Evolutionary conservation across 768 basidiomycete genomes (phyloP).

Genomic region (Dictyophora rubrovolvata): DNA sequence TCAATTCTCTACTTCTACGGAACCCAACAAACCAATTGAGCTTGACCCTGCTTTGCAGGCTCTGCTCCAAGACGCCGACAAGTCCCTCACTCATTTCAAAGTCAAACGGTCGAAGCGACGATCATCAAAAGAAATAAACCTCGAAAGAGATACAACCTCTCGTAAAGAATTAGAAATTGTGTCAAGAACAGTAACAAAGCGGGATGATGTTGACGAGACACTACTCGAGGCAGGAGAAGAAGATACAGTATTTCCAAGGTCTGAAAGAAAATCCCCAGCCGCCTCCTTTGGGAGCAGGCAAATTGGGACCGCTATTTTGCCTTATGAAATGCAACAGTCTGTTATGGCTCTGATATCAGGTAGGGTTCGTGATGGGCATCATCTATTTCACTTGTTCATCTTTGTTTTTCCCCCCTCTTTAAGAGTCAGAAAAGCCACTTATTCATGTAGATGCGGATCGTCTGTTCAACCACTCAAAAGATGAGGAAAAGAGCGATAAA

Average conservation of each 20-base stretch:
- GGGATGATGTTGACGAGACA: background rate
- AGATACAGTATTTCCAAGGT: constrained; percentile 14
- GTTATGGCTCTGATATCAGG: constrained; percentile 62
- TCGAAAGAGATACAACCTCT: background rate
- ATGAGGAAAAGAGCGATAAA: constrained; percentile 7
- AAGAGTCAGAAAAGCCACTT: constrained; percentile 54
- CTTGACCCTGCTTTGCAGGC: constrained; percentile 58
- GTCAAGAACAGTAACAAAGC: constrained; percentile 1
- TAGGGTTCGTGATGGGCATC: constrained; percentile 19
- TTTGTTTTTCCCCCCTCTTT: constrained; percentile 11
- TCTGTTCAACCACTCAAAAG: constrained; percentile 36
- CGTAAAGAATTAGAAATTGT: constrained; percentile 1
- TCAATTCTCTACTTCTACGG: background rate
- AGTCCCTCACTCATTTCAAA: constrained; percentile 34
- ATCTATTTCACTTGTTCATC: constrained; percentile 8
- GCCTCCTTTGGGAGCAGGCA: constrained; percentile 69
- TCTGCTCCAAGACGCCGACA: constrained; percentile 57
- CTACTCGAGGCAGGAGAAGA: constrained; percentile 10
- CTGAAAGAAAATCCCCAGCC: constrained; percentile 62
- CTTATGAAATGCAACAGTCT: constrained; percentile 57
- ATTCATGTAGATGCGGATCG: constrained; percentile 65
- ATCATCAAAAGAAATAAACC: too few species aligned
- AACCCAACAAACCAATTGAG: background rate
- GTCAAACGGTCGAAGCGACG: constrained; percentile 20
- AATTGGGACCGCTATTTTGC: constrained; percentile 62